Base-by-base conservation (phyloP, 768 basidiomycete genomes). In the Termitomyces sp. region DNA sequence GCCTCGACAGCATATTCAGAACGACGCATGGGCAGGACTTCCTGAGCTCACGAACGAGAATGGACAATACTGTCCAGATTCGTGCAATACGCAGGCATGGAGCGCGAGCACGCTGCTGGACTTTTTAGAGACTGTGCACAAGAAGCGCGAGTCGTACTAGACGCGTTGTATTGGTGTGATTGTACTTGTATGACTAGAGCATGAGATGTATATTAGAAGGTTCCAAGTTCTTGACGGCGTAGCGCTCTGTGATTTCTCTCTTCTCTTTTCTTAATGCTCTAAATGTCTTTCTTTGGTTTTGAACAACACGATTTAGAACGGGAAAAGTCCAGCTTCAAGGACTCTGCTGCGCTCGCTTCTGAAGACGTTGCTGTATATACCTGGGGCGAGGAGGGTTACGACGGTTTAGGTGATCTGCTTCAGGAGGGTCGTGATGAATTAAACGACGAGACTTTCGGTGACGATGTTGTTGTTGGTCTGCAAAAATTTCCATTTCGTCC, bases 381-480 rank as follows among this genome's bases (percentile, higher is more conserved):
- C 45, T 97, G 93, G 93, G 93, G 91, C 12, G 89, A 91, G 64
- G 91, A 91, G 40, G 86, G 85, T 63, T 94, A 95, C 68, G 92
- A 96, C 71, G 93, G 91, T 40, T 84, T 96, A 27, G 94, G 89
- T 53, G 89, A 93, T 72, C 85, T 85, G 50, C 81, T 98, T 54
- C 85, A 88, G 65, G 96, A 98, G 73, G 89, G 88, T 42, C 87
- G 86, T 56, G 95, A 98, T 78, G 95, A 95, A 64, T 70, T 95
- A 65, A 98, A 99, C 74, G 93, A 96, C 72, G 94, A 96, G 77
- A 99, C 97, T 2, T 99, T 99, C 75, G 97, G 95, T 32, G 82
- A 74, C 40, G 62, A 76, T 50, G 86, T 80, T 34, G 74, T 68
- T 62, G 83, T 96, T 58, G 93, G 95, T 95, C 69, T 79, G 89